Evolutionary conservation across 2,329 filamentous ascomycete genomes (phyloP).

Genomic region (Fusarium bulbicola): DNA sequence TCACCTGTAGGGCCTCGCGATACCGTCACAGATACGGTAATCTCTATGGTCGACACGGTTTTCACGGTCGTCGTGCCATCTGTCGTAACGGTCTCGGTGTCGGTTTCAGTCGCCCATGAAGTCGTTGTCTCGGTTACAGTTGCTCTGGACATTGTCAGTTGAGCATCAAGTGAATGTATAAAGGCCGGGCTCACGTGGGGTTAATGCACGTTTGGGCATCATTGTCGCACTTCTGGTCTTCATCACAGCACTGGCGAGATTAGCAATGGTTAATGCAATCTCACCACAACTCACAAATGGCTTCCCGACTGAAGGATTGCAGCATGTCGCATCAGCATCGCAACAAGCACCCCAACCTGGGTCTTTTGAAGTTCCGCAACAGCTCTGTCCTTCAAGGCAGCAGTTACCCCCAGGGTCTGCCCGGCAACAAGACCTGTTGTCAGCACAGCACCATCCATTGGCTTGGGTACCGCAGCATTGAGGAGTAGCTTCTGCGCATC

Average conservation of each 20-base stretch:
- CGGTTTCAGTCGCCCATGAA: not conserved
- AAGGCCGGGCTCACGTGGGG: not conserved
- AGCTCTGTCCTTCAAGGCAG: not conserved
- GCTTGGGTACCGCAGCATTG: not conserved
- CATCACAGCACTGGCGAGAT: fast-evolving
- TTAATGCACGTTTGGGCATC: not conserved
- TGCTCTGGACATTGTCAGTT: not conserved
- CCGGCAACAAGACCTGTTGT: not conserved
- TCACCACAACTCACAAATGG: not conserved
- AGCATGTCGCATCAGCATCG: not conserved
- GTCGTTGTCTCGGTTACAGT: not conserved
- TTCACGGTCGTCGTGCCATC: not conserved
- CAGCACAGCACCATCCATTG: not conserved
- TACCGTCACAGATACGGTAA: not conserved
- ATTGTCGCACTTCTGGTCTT: not conserved
- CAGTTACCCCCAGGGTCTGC: not conserved
- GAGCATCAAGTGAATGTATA: not conserved
- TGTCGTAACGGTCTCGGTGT: not conserved
- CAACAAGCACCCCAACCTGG: not conserved
- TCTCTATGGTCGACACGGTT: not conserved
- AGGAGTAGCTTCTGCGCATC: not conserved
- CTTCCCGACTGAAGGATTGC: not conserved
- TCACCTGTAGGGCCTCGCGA: not conserved
- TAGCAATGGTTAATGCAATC: fast-evolving
- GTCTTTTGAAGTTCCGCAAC: not conserved